These are phyloP conservation scores for Puccinia sorghi DNA, from an alignment of 1,284 basidiomycete genomes.

Conservation along the genomic window DNA sequence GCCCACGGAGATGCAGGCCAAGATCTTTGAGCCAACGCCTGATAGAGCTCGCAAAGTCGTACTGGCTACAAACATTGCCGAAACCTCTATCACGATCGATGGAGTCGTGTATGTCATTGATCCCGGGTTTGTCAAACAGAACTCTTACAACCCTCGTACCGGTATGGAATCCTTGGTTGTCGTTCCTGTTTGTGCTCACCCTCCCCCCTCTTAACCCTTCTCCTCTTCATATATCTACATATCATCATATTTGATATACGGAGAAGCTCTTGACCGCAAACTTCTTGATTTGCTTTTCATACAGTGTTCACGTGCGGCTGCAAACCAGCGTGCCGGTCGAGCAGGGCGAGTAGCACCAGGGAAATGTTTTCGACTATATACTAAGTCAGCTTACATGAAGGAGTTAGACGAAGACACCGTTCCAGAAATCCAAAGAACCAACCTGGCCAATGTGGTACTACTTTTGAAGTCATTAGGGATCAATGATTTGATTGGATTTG, in stretches of 20 bases:
- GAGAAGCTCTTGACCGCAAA: neutral
- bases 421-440: constrained; percentile 65
- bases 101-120: constrained; percentile 98
- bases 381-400: constrained; percentile 68
- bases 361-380: constrained; percentile 85
- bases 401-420: constrained; percentile 67
- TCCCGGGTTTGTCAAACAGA: constrained; percentile 96
- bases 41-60: constrained; percentile 90
- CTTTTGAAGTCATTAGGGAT: constrained; percentile 68
- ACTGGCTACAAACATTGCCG: constrained; percentile 96
- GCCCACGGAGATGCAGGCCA: constrained; percentile 97
- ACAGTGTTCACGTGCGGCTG: constrained; percentile 91
- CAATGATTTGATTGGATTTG: constrained; percentile 67
- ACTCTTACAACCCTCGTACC: constrained; percentile 91
- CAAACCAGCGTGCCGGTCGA: constrained; percentile 92
- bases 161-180: constrained; percentile 94
- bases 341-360: constrained; percentile 97
- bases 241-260: neutral
- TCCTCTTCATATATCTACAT: neutral
- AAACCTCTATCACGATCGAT: constrained; percentile 96
- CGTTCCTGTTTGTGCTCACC: constrained; percentile 70
- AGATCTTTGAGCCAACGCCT: constrained; percentile 98
- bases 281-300: neutral
- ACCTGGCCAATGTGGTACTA: constrained; percentile 64
- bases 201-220: neutral